Conservation (phyloP, 306 rosid genomes). For the Vigna radiata region DNA sequence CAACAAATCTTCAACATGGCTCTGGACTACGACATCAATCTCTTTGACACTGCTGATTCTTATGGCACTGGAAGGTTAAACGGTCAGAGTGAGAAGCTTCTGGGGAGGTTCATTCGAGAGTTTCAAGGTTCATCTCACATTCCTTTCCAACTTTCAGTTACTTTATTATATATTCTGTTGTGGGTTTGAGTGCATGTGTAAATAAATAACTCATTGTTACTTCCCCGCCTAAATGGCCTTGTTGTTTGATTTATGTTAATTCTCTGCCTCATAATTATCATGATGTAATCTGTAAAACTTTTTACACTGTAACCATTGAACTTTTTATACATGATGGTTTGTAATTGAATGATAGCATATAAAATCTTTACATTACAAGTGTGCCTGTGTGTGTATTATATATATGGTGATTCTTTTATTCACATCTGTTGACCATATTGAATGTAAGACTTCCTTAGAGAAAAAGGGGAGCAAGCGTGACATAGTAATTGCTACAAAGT, state of each 20-base stretch:
- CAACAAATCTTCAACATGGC: constrained; percentile 79
- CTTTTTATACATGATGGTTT: neutral
- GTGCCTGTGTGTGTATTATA: too few relatives aligned
- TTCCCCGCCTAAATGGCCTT: neutral
- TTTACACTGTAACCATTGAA: neutral
- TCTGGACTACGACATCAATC: constrained; percentile 80
- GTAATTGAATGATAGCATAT: neutral
- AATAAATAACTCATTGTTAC: neutral
- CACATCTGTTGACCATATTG: constrained; percentile 32
- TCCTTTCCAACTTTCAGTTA: constrained; percentile 21
- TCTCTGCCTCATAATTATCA: neutral
- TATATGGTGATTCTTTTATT: neutral
- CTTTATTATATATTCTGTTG: neutral
- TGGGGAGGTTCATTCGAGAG: constrained; percentile 75
- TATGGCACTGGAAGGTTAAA: constrained; percentile 91
- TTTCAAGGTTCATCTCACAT: constrained; percentile 63
- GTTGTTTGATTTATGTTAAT: constrained; percentile 3
- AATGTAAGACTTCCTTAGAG: constrained; percentile 50
- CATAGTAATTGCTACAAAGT: constrained; percentile 86
- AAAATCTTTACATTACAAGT: neutral
- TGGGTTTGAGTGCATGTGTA: neutral
- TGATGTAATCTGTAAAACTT: neutral
- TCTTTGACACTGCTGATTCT: constrained; percentile 92
- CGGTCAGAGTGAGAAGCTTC: constrained; percentile 93
- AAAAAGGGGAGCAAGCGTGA: constrained; percentile 59